A percentile compares a stretch with the other conserved stretches of the same genome.
phyloP scores from a whole-genome alignment of 257 asterid species.

The Anisodus tanguticus region DNA sequence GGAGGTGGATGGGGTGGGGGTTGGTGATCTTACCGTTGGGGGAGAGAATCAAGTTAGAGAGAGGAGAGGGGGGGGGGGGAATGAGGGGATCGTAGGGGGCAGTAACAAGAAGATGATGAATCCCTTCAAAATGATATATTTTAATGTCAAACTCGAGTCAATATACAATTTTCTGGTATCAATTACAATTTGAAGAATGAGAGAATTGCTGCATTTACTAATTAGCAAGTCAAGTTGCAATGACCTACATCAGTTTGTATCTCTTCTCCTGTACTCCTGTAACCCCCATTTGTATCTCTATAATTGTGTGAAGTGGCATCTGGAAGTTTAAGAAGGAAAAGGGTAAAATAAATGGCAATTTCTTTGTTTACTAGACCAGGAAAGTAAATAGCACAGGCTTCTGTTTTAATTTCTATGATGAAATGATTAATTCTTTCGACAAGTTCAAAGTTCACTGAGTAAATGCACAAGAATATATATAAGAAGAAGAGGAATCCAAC shows the following conservation, averaged over 20 bases:
- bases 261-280: conserved; percentile 98
- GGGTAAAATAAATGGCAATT: neutral
- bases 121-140: neutral
- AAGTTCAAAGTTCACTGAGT: neutral
- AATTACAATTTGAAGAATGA: conserved; percentile 14
- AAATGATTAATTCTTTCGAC: neutral
- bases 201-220: conserved; percentile 18
- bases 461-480: neutral
- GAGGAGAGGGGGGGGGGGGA: too few species aligned
- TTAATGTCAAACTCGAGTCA: neutral
- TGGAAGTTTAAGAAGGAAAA: conserved; percentile 42
- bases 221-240: too few species aligned
- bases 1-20: too few species aligned
- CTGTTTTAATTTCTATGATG: neutral
- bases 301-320: conserved; percentile 96
- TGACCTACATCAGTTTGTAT: conserved; percentile 78
- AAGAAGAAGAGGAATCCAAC: neutral
- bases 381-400: neutral
- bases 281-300: conserved; percentile 99
- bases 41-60: too few species aligned
- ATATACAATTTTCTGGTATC: neutral
- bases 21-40: too few species aligned
- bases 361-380: neutral
- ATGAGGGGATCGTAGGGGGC: too few species aligned
- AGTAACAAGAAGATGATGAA: too few species aligned